Percentiles rank a stretch among this genome's conserved stretches.
These are phyloP conservation scores for Venturia asperata DNA, from an alignment of 2,329 filamentous ascomycete species.

Conservation along the genomic window DNA sequence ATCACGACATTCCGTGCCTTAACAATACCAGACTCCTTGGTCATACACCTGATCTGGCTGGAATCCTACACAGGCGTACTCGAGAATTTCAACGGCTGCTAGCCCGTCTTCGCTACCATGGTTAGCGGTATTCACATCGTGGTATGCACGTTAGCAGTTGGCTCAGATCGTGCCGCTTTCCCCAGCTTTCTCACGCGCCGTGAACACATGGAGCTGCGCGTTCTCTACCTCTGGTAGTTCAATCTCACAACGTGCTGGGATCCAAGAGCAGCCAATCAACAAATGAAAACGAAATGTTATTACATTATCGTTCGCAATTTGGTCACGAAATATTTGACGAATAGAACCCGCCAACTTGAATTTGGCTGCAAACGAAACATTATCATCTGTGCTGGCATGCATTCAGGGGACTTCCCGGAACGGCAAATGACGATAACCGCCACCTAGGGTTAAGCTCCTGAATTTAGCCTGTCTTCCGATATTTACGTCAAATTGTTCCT, in stretches of 20 bases:
- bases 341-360: not conserved
- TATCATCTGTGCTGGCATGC: not conserved
- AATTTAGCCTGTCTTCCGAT: not conserved
- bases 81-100: not conserved
- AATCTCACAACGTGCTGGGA: not conserved
- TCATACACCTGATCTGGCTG: not conserved
- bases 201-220: not conserved
- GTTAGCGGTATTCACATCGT: not conserved
- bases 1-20: not conserved
- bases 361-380: not conserved
- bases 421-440: not conserved
- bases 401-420: not conserved
- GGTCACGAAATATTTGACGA: not conserved
- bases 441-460: not conserved
- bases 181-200: not conserved
- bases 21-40: not conserved
- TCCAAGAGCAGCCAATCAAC: not conserved
- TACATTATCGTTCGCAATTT: not conserved
- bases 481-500: too few relatives aligned
- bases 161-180: not conserved
- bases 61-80: not conserved
- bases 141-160: not conserved
- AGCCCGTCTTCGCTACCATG: constrained; percentile 6
- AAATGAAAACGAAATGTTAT: not conserved
- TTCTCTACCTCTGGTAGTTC: not conserved